phyloP scores from a whole-genome alignment of 768 basidiomycete genomes.

The Rhodotorula paludigena region DNA sequence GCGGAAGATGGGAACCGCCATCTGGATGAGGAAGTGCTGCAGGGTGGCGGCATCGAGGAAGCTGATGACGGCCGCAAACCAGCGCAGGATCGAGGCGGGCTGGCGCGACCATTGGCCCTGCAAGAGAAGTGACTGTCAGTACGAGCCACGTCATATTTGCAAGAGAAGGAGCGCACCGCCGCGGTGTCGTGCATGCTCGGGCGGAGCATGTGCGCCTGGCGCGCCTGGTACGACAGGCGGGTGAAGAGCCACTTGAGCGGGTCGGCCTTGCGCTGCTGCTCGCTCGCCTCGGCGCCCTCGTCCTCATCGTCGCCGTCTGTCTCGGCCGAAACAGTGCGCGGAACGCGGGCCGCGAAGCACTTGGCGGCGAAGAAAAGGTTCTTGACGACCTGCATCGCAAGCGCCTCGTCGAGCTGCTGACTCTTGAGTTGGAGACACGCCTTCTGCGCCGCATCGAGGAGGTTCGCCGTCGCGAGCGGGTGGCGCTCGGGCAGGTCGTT shows the following conservation, averaged over 20 bases:
- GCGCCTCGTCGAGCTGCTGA: conserved; percentile 63
- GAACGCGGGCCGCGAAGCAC: conserved; percentile 57
- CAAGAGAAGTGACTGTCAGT: neutral
- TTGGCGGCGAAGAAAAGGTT: conserved; percentile 89
- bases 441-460: conserved; percentile 69
- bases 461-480: conserved; percentile 53
- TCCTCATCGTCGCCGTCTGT: conserved; percentile 43
- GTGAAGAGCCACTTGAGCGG: conserved; percentile 91
- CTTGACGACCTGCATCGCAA: conserved; percentile 82
- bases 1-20: conserved; percentile 79
- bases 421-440: conserved; percentile 74
- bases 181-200: conserved; percentile 37
- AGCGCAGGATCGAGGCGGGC: conserved; percentile 71
- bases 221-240: conserved; percentile 68
- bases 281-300: conserved; percentile 43
- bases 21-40: conserved; percentile 70
- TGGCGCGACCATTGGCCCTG: conserved; percentile 80
- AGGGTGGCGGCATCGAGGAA: conserved; percentile 60
- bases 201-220: conserved; percentile 39
- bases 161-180: conserved; percentile 27
- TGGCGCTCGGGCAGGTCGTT: conserved; percentile 45
- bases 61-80: conserved; percentile 88
- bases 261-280: conserved; percentile 46
- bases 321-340: conserved; percentile 13
- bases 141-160: no score